These are phyloP conservation scores for Hymenotorrendiella dingleyae DNA, from an alignment of 2,329 filamentous ascomycete species.

Conservation along the genomic window DNA sequence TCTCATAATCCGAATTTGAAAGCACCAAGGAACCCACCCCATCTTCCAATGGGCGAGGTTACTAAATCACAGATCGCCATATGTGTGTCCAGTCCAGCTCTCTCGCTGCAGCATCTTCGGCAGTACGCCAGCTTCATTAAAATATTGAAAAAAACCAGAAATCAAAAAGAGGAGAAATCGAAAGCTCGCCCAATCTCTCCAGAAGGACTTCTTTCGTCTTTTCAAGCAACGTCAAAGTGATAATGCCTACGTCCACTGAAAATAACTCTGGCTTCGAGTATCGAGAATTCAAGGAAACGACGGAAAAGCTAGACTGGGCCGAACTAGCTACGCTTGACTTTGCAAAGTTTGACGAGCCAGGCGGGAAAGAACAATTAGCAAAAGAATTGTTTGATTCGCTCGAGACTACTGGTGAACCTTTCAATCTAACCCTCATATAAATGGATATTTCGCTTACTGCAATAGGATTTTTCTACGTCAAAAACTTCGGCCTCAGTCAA, in stretches of 20 bases:
- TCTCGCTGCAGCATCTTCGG: neutral
- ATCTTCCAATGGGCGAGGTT: too few species aligned
- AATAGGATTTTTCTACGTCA: conserved; percentile 54
- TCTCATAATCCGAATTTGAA: too few species aligned
- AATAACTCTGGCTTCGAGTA: neutral
- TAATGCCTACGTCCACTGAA: neutral
- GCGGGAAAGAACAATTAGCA: conserved; percentile 43
- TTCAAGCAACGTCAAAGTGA: neutral
- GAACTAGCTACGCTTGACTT: conserved; percentile 48
- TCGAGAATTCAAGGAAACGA: conserved; percentile 27
- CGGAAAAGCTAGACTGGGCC: conserved; percentile 39
- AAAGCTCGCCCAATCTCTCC: neutral
- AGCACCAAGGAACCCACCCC: too few species aligned
- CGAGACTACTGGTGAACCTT: neutral
- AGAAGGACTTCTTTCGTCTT: neutral
- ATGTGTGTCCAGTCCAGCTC: too few species aligned
- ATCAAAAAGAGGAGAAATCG: neutral
- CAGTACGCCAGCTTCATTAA: neutral
- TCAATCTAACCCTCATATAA: neutral
- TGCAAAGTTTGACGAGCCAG: conserved; percentile 39
- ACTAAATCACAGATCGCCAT: too few species aligned
- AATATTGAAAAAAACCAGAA: neutral
- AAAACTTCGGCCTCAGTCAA: conserved; percentile 51
- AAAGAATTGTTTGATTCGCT: conserved; percentile 46
- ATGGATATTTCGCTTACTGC: neutral